These are phyloP conservation scores for Wickerhamiella musiphila DNA, from an alignment of 805 yeast species.

Conservation along the genomic window DNA sequence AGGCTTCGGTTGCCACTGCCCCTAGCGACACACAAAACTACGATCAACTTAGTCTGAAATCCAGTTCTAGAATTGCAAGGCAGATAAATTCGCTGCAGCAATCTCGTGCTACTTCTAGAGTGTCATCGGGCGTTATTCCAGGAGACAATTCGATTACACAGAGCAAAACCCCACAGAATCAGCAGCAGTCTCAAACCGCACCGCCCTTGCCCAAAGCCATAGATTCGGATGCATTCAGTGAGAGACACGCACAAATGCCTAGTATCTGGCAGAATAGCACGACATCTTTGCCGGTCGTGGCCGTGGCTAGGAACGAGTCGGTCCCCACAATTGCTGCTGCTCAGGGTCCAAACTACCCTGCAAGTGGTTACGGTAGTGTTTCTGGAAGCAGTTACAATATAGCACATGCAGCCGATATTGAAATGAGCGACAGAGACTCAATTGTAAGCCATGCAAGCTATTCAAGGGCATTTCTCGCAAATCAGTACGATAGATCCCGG, in stretches of 20 bases:
- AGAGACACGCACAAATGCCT: constrained; percentile 1
- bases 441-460: constrained; percentile 12
- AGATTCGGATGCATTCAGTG: too few species aligned
- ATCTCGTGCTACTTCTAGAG: too few species aligned
- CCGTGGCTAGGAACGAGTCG: background rate
- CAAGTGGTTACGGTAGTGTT: too few species aligned
- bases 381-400: too few species aligned
- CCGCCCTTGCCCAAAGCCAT: too few species aligned
- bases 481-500: constrained; percentile 13
- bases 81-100: constrained; percentile 1
- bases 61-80: background rate
- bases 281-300: background rate
- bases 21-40: background rate
- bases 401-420: background rate
- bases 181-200: too few species aligned
- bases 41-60: background rate
- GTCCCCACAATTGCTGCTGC: background rate
- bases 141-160: too few species aligned
- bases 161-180: too few species aligned
- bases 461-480: constrained; percentile 14
- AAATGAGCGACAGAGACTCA: constrained; percentile 11
- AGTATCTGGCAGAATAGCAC: background rate
- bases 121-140: too few species aligned
- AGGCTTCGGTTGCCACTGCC: background rate
- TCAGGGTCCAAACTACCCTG: background rate